Evolutionary conservation across 140 eudicot species (phyloP).

Genomic region (Ambrosia hybrid): DNA sequence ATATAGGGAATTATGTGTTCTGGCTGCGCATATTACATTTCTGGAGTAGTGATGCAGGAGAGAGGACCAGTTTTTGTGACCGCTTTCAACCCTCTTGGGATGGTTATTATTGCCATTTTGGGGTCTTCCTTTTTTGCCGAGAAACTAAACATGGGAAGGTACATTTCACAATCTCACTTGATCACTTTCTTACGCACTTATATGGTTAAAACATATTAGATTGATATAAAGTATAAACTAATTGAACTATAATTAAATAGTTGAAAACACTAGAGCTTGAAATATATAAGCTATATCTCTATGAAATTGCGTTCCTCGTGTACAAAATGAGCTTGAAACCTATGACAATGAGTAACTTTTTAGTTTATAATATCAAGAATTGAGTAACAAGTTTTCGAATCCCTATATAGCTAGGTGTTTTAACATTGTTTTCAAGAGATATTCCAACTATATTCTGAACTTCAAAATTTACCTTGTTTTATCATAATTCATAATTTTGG

Average conservation of each 20-base stretch:
- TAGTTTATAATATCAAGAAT: not conserved
- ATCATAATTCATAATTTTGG: not conserved
- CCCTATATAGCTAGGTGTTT: no score
- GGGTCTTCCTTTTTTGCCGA: slow-evolving; percentile 59
- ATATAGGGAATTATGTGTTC: slow-evolving; percentile 78
- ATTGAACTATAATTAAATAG: not conserved
- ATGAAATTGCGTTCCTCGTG: not conserved
- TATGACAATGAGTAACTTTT: not conserved
- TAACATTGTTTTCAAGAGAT: no score
- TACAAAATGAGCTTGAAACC: not conserved
- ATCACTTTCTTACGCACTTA: not conserved
- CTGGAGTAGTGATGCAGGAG: slow-evolving; percentile 65
- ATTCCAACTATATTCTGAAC: not conserved
- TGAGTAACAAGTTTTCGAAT: no score
- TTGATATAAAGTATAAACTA: no score
- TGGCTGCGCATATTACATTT: slow-evolving; percentile 55
- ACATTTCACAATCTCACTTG: not conserved
- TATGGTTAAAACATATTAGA: not conserved
- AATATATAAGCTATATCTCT: no score
- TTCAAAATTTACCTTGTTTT: not conserved
- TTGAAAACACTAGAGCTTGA: not conserved
- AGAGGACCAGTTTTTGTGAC: slow-evolving; percentile 93
- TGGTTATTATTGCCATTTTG: slow-evolving; percentile 71
- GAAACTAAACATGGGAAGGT: slow-evolving; percentile 52
- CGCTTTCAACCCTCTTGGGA: slow-evolving; percentile 70